Evolutionary conservation across 306 rosid species (phyloP).

Genomic region (Inga laurina): DNA sequence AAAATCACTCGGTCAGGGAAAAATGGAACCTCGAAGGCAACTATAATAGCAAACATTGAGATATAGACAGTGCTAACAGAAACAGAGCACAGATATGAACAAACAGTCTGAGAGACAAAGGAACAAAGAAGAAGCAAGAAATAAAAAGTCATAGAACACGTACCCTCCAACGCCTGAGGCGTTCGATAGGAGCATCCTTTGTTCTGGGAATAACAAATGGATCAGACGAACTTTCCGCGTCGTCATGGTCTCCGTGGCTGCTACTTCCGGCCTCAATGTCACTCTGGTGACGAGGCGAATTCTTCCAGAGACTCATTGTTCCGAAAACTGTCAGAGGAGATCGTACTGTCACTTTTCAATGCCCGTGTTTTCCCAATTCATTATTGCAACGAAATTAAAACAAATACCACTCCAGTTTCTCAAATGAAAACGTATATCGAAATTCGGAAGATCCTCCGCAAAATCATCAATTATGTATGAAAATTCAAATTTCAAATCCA

Average conservation of each 20-base stretch:
- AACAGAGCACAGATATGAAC: not conserved
- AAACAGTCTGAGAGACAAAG: not conserved
- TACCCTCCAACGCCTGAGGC: slow-evolving; percentile 96
- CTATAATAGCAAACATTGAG: not conserved
- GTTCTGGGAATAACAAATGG: slow-evolving; percentile 79
- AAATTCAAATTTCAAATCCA: not conserved
- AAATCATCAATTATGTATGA: not conserved
- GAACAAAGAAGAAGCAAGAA: not conserved
- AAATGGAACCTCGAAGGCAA: not conserved
- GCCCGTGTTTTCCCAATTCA: not conserved
- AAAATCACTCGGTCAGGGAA: not conserved
- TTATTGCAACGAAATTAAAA: not conserved
- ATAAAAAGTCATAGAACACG: slow-evolving; percentile 24
- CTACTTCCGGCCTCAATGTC: slow-evolving; percentile 69
- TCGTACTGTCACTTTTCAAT: slow-evolving; percentile 60
- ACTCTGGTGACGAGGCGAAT: slow-evolving; percentile 44
- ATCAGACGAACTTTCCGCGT: slow-evolving; percentile 34
- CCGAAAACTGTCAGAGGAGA: slow-evolving; percentile 84
- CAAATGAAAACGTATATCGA: not conserved
- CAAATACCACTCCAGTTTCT: not conserved
- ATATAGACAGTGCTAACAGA: not conserved
- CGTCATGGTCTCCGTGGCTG: slow-evolving; percentile 47
- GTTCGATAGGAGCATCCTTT: slow-evolving; percentile 71
- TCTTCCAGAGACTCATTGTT: slow-evolving; percentile 49
- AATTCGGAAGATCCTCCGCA: not conserved